Percentiles rank a stretch among this genome's conserved stretches.
Evolutionary conservation across 2,329 filamentous ascomycete species (phyloP).

Genomic region (Arachnomyces sp.): DNA sequence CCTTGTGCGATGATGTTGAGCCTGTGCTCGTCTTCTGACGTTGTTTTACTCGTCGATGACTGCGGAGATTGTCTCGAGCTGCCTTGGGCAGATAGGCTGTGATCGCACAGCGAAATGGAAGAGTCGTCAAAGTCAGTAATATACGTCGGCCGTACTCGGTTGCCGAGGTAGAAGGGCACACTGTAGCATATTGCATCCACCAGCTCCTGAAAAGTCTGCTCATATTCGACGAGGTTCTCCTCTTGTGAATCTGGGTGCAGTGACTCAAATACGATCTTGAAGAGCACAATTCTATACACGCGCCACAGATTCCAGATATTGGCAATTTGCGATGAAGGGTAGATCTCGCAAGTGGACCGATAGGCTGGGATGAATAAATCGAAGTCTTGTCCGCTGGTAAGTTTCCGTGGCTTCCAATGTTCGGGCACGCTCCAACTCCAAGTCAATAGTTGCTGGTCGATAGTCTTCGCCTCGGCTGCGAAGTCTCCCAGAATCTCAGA

Average conservation of each 20-base stretch:
- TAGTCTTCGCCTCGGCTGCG: slow-evolving; percentile 6
- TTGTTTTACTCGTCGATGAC: slow-evolving; percentile 1
- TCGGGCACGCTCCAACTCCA: slow-evolving; percentile 10
- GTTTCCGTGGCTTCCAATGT: slow-evolving; percentile 14
- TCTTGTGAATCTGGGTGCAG: slow-evolving; percentile 27
- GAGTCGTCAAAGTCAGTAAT: slow-evolving; percentile 12
- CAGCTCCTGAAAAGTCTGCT: slow-evolving; percentile 12
- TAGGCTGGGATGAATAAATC: slow-evolving; percentile 16
- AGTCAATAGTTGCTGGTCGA: slow-evolving; percentile 9
- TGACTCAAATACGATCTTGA: no score
- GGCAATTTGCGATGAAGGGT: slow-evolving; percentile 9
- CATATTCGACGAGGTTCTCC: slow-evolving; percentile 5
- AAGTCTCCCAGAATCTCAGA: slow-evolving; percentile 3
- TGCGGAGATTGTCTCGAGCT: not conserved
- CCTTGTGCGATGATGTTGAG: slow-evolving; percentile 15
- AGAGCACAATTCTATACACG: no score
- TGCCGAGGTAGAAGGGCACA: slow-evolving; percentile 19
- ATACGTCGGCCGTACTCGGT: slow-evolving; percentile 10
- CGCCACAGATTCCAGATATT: no score
- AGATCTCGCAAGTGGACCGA: slow-evolving; percentile 10
- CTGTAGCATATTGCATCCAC: slow-evolving; percentile 17
- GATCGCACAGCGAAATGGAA: slow-evolving; percentile 2
- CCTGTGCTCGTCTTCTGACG: slow-evolving; percentile 10
- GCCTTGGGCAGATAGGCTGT: slow-evolving; percentile 1
- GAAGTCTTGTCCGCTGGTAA: slow-evolving; percentile 5